Conservation (phyloP, 352 stramenopile species). For the Globisporangium abappressorium region DNA sequence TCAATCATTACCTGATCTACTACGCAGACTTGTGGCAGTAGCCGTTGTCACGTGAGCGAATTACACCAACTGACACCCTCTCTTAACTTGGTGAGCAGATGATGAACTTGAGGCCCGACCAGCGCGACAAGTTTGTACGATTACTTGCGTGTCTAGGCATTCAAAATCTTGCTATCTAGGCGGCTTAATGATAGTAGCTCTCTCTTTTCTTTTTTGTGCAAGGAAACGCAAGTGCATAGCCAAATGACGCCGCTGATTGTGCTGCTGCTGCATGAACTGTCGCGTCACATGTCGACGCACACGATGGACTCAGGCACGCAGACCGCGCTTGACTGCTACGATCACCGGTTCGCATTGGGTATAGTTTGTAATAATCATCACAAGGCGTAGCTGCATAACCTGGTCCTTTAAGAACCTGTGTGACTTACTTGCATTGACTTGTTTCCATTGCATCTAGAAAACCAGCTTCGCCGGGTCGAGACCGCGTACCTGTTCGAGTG, state of each 20-base stretch:
- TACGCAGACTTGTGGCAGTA: not conserved
- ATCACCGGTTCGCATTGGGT: constrained; percentile 56
- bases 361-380: not conserved
- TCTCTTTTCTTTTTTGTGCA: too few relatives aligned
- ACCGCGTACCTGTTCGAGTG: constrained; percentile 48
- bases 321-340: constrained; percentile 60
- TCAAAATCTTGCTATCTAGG: not conserved
- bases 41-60: not conserved
- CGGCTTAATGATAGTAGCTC: not conserved
- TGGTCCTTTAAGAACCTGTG: not conserved
- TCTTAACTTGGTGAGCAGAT: constrained; percentile 21
- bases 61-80: too few relatives aligned
- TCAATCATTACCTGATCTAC: not conserved
- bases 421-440: not conserved
- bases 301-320: constrained; percentile 51
- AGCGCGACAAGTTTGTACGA: constrained; percentile 31
- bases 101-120: constrained; percentile 24
- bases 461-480: constrained; percentile 66
- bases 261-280: constrained; percentile 41
- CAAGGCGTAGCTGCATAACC: not conserved
- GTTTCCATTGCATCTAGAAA: constrained; percentile 29
- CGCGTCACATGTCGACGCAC: constrained; percentile 26
- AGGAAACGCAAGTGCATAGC: constrained; percentile 19
- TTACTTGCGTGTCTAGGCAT: not conserved
- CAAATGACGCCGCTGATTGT: constrained; percentile 26